Conservation (phyloP, 1,139 yeast genomes). For the Arxiozyma bovina region DNA sequence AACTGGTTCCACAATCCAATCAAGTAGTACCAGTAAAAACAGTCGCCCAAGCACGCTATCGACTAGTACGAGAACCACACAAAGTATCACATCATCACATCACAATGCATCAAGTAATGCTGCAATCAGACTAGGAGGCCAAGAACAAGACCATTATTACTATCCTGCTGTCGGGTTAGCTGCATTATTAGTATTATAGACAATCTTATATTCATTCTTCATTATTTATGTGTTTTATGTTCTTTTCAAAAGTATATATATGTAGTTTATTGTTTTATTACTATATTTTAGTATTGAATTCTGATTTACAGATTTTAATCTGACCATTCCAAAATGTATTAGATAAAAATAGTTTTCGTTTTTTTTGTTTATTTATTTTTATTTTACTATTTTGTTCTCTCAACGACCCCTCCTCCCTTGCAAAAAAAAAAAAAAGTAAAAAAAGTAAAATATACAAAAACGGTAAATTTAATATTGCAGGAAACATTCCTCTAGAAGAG, state of each 20-base stretch:
- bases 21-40: constrained; percentile 32
- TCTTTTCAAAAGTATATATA: not conserved
- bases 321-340: too few species aligned
- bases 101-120: constrained; percentile 1
- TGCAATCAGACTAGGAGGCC: not conserved
- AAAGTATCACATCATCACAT: constrained; percentile 3
- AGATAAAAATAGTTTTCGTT: too few species aligned
- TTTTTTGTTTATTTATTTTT: too few species aligned
- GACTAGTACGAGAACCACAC: not conserved
- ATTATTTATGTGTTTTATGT: not conserved
- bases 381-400: too few species aligned
- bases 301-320: too few species aligned
- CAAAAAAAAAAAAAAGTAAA: too few species aligned
- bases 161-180: constrained; percentile 1
- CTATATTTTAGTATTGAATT: not conserved
- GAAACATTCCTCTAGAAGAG: too few species aligned
- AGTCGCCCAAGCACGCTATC: constrained; percentile 12
- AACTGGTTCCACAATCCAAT: not conserved
- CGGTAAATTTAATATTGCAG: too few species aligned
- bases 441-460: too few species aligned
- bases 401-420: too few species aligned
- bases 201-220: not conserved
- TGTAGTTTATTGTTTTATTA: too few species aligned
- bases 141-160: not conserved
- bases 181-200: constrained; percentile 3